Evolutionary conservation across 352 stramenopile species (phyloP), one percentile per base, ranked within the genome.

Genomic region (Globisporangium mamillatum): DNA sequence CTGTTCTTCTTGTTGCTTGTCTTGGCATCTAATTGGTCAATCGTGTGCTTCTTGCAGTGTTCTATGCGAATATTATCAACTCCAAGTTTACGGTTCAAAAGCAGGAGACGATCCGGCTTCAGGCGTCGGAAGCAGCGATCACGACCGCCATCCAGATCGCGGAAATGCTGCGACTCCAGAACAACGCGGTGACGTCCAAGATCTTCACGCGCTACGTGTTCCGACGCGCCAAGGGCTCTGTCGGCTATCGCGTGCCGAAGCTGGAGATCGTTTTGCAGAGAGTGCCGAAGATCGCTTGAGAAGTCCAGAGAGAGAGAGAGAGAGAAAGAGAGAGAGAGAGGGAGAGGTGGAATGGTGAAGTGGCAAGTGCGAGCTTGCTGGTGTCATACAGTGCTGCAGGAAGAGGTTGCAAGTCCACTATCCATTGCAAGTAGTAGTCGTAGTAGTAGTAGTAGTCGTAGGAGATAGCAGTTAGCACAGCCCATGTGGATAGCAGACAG

Each of bases 41-140:
- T 25, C 34, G 34, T 61, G 20, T 29, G 14, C 12, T 27, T 53
- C 27, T 50, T 29, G 27, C 59, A 91, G 85, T 80, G 48, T 93
- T 93, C 70, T 93, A 93, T 63, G 86, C 82, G 22, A 92, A 86
- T 64, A 86, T 92, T 62, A 87, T 93, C 69, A 90, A 78, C 68
- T 90, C 81, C 62, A 93, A 93, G 75, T 91, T 93, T 60, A 76
- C 71, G 44, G 75, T 84, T 55, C 86, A 93, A 57, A 85, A 89
- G 64, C 83, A 91, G 56, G 73, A 86, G 41, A 80, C 60, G 10
- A 65, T 93, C 48, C 80, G 84, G 20, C 73, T 93, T 18, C 83
- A 92, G 66, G 86, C 86, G 41, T 81, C 80, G 18, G 82, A 93
- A 64, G 72, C 63, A 7, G 86, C 82, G 53, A 93, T 93, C 66